A percentile compares a stretch with the other conserved stretches of the same genome.
Conservation (phyloP, 352 stramenopile genomes). For the Pythium diclinum region DNA sequence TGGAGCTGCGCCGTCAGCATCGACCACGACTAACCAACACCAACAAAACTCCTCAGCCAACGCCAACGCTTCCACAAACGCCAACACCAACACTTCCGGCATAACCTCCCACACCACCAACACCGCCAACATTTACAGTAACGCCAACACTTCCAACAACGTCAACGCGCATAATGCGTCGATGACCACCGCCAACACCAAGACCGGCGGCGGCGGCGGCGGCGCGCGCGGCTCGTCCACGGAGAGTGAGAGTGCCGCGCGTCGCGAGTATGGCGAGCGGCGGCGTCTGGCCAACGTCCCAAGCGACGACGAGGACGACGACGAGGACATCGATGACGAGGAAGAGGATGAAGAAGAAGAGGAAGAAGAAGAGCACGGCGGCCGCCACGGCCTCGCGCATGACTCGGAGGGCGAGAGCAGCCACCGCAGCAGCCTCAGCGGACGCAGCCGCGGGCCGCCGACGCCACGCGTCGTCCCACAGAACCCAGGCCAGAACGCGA, state of each 20-base stretch:
- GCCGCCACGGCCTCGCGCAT: background rate
- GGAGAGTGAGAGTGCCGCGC: slow-evolving; percentile 18
- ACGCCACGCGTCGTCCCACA: background rate
- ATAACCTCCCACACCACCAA: background rate
- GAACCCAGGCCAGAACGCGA: background rate
- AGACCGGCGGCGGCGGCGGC: background rate
- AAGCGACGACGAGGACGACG: slow-evolving; percentile 13
- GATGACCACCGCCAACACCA: background rate
- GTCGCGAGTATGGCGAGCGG: slow-evolving; percentile 6
- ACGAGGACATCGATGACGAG: slow-evolving; percentile 11
- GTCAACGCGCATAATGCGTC: background rate
- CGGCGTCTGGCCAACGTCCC: background rate
- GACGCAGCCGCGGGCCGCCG: background rate
- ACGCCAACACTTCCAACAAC: background rate
- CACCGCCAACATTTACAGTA: background rate
- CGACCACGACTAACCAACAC: slow-evolving; percentile 16
- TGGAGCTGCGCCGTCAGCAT: slow-evolving; percentile 19
- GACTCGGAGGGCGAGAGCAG: slow-evolving; percentile 6
- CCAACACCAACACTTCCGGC: slow-evolving; percentile 3
- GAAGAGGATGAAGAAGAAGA: slow-evolving; percentile 16
- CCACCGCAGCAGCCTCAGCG: background rate
- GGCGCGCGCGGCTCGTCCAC: slow-evolving; percentile 17
- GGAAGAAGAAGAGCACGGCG: background rate
- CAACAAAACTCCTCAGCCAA: slow-evolving; percentile 7
- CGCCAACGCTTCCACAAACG: background rate